Base-by-base conservation (phyloP, 345 rosid genomes). In the Rubroshorea leprosula region DNA sequence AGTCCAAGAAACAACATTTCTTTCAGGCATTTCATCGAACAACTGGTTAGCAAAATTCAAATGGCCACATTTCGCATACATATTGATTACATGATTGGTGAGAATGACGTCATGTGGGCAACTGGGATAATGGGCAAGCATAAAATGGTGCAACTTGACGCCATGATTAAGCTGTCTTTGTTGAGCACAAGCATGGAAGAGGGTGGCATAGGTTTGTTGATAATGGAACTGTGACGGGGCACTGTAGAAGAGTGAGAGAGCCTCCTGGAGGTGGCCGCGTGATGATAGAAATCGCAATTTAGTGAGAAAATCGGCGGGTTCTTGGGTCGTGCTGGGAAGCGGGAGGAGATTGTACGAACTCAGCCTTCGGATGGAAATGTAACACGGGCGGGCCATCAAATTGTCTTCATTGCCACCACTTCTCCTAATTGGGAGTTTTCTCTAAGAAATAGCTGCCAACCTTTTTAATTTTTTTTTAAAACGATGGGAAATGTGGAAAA, bases 1-100 rank as follows among this genome's bases (percentile, higher is more conserved):
- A 1, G 92, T 82, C 92, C 95, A 91, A 11, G 96, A 83, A 41
- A 91, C 89, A 39, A 80, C 65, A 48, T 91, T 91, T 69, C 90
- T 78, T 0, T 49, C 60, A 45, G 72, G 74, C 98, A 91, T 91
- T 61, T 66, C 71, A 25, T 80, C 95, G 55, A 91, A 84, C 81
- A 88, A 15, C 3, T 66, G 64, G 5, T 72, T 80, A 14, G 96
- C 95, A 59, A 46, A 10, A 0, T 19, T 23, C n/a, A 83, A 46
- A 19, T 74, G 51, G n/a, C 98, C 96, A 16, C 84, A 84, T 64
- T 91, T 91, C 0, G 63, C 68, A 0, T 82, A 88, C 91, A 88
- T 73, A 4, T 82, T 78, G 0, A 88, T 71, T 29, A 91, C 63
- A 64, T 80, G 89, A 68, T 91, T 91, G 13, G 76, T 58, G 5